Percentiles rank a stretch among this genome's conserved stretches.
phyloP scores from a whole-genome alignment of 2,329 filamentous ascomycete species.

The Penicillium sp. region DNA sequence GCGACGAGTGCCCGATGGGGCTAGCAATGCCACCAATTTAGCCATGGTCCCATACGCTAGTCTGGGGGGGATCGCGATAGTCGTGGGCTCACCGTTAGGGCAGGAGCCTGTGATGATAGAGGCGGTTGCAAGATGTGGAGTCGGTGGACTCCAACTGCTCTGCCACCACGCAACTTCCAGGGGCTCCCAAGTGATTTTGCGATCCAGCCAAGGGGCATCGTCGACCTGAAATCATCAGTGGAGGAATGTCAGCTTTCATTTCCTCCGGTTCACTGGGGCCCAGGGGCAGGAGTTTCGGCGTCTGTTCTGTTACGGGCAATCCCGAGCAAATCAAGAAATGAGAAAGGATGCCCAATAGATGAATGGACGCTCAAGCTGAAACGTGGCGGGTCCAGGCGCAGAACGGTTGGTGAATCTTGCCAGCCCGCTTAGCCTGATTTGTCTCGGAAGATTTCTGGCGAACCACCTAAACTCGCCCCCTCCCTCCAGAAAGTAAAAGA shows the following conservation, averaged over 20 bases:
- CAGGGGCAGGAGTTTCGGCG: constrained; percentile 6
- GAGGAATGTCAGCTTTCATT: constrained; percentile 11
- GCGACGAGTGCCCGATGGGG: not conserved
- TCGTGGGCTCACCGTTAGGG: not conserved
- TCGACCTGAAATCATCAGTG: constrained; percentile 4
- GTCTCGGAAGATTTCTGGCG: constrained; percentile 9
- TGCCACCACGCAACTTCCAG: constrained; percentile 4
- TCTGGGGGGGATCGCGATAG: not conserved
- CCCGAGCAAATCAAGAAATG: constrained; percentile 7
- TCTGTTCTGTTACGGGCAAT: constrained; percentile 10
- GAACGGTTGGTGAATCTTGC: constrained; percentile 3
- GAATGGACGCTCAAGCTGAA: constrained; percentile 17
- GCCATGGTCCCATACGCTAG: not conserved
- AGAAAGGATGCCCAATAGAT: constrained; percentile 11
- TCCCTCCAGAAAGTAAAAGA: no score
- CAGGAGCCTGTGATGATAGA: not conserved
- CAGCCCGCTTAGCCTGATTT: constrained; percentile 5
- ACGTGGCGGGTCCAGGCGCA: constrained; percentile 13
- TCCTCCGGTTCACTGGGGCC: constrained; percentile 4
- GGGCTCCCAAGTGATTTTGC: constrained; percentile 8
- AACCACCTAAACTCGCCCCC: not conserved
- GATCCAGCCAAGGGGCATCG: not conserved
- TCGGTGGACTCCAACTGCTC: not conserved
- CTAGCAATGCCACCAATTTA: not conserved
- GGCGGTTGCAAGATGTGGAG: constrained; percentile 3